Evolutionary conservation across 1,284 basidiomycete genomes (phyloP).

Genomic region (Cutaneotrichosporon mucoides): DNA sequence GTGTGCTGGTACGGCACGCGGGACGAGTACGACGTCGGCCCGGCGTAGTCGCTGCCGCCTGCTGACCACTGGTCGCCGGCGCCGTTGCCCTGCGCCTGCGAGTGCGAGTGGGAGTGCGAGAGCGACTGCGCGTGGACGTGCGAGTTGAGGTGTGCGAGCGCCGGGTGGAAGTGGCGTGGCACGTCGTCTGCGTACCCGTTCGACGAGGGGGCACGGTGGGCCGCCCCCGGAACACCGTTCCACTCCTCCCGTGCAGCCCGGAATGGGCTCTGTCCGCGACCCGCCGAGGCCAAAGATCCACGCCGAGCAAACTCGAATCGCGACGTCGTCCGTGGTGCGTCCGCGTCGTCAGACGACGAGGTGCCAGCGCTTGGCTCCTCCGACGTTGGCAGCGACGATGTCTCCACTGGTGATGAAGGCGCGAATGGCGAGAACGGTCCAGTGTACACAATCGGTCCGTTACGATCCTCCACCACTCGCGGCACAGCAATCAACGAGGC

Average conservation of each 20-base stretch:
- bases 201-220: constrained; percentile 8
- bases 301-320: constrained; percentile 23
- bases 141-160: constrained; percentile 20
- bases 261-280: constrained; percentile 18
- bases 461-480: constrained; percentile 1
- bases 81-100: background rate
- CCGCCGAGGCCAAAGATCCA: constrained; percentile 7
- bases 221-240: background rate
- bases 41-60: background rate
- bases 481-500: constrained; percentile 17
- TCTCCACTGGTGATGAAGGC: constrained; percentile 16
- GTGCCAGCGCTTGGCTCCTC: constrained; percentile 4
- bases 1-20: background rate
- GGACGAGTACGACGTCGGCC: background rate
- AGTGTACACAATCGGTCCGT: constrained; percentile 8
- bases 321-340: constrained; percentile 16
- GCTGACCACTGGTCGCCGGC: background rate
- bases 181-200: constrained; percentile 19
- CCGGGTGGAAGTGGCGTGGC: constrained; percentile 16
- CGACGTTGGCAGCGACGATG: constrained; percentile 9
- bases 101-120: background rate
- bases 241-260: constrained; percentile 16
- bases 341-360: constrained; percentile 1
- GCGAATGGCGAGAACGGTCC: constrained; percentile 23
- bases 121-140: background rate